Base-by-base conservation (phyloP, 176 grass and related monocot genomes). In the Triticum dicoccoides region DNA sequence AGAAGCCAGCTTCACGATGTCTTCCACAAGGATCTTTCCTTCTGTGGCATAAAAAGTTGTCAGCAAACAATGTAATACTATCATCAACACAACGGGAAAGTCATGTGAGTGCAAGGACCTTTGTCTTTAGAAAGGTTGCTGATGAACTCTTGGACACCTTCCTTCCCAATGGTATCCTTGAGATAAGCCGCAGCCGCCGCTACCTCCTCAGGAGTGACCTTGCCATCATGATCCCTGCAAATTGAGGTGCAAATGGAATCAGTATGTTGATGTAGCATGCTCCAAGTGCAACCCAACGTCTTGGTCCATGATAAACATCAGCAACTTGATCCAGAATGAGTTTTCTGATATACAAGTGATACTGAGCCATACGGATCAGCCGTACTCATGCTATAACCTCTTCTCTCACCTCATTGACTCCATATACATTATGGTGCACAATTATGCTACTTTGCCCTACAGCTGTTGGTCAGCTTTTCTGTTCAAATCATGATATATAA, bases 1-100 rank as follows among this genome's bases (percentile, higher is more conserved):
- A 56, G 92, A 89, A 56, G 88, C 92, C 61, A 94, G 39, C 88
- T 94, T 97, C 59, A 97, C 88, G 27, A 93, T 95, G 85, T 98
- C 95, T 89, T 98, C 93, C 10, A 98, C 91, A 73, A 87, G 95
- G 73, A 98, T 98, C 83, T 95, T 98, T 61, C 92, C 95, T 76
- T 98, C 95, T 95, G 87, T 77, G 76, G 25, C 12, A 64, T 69
- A 69, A 54, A 66, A 76, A 44, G 8, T 12, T 29, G 63, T 83
- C 73, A 81, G 78, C 61, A 15, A 45, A 82, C 25, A 80, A 39
- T 83, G 45, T 68, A 6, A 8, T 45, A 0, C 51, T 18, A 21
- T 29, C 23, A 33, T 73, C 8, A 71, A 20, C 23, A 45, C 14
- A 73, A 80, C 23, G 9, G 49, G n/a, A 11, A 77, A 71, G 32